These are phyloP conservation scores for Pseudomicrostroma phylloplanum DNA, from an alignment of 1,284 basidiomycete species.

Conservation along the genomic window DNA sequence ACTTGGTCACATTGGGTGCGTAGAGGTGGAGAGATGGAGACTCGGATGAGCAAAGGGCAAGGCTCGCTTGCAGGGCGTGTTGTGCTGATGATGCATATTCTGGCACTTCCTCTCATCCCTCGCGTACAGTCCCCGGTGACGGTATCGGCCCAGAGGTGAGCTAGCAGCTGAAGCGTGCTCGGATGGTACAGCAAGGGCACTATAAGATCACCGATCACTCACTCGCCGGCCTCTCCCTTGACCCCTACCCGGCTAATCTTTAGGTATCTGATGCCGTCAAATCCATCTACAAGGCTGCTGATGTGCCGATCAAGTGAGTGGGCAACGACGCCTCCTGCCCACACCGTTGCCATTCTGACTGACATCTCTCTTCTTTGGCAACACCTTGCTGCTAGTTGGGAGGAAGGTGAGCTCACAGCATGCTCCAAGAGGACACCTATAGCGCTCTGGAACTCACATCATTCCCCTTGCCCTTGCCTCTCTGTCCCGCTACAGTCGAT, in stretches of 20 bases:
- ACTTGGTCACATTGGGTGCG: conserved; percentile 68
- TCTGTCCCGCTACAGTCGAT: conserved; percentile 55
- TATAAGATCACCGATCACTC: too few relatives aligned
- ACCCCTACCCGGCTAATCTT: too few relatives aligned
- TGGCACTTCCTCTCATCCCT: conserved; percentile 19
- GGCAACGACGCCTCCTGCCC: too few relatives aligned
- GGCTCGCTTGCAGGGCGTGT: neutral
- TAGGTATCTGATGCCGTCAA: conserved; percentile 62
- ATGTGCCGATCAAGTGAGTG: conserved; percentile 85
- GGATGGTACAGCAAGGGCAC: too few relatives aligned
- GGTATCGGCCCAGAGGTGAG: conserved; percentile 89
- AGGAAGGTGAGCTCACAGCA: conserved; percentile 62
- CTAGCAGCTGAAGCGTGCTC: conserved; percentile 51
- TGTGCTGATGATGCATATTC: neutral
- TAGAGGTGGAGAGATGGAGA: neutral
- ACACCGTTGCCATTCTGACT: too few relatives aligned
- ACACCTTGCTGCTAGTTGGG: conserved; percentile 55
- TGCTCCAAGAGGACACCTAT: too few relatives aligned
- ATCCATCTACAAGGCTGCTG: conserved; percentile 94
- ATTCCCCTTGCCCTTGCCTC: too few relatives aligned
- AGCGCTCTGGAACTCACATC: too few relatives aligned
- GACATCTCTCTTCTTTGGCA: too few relatives aligned
- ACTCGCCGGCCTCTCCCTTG: too few relatives aligned
- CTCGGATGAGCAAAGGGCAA: neutral
- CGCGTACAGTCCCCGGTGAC: conserved; percentile 41